Evolutionary conservation across 106 monocot species (phyloP).

Genomic region (Dioscorea alata): DNA sequence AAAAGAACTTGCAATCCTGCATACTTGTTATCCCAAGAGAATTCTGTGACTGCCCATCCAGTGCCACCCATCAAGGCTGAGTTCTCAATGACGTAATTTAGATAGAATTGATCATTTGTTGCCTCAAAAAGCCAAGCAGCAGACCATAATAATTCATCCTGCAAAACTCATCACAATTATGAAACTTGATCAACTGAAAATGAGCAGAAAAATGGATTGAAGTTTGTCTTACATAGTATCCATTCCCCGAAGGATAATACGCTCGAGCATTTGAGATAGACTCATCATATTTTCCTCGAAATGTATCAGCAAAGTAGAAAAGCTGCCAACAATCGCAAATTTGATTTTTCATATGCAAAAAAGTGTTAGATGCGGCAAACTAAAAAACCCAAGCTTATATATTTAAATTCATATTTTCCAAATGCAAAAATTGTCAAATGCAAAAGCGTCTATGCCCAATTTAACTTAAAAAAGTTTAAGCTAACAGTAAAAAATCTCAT

Average conservation of each 20-base stretch:
- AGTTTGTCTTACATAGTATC: conserved; percentile 45
- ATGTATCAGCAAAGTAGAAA: conserved; percentile 83
- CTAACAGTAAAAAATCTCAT: too few species aligned
- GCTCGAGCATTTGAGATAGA: conserved; percentile 35
- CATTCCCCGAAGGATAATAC: conserved; percentile 58
- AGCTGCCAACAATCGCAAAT: conserved; percentile 28
- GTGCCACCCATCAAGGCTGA: conserved; percentile 53
- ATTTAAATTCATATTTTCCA: neutral
- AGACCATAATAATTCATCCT: conserved; percentile 97
- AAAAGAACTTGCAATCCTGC: conserved; percentile 85
- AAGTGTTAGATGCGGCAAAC: too few species aligned
- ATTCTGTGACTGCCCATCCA: conserved; percentile 70
- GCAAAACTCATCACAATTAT: neutral
- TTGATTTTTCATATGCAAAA: neutral
- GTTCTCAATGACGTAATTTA: conserved; percentile 66
- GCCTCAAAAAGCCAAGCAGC: conserved; percentile 88
- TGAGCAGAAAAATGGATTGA: too few species aligned
- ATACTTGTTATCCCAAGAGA: conserved; percentile 98
- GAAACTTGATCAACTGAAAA: too few species aligned
- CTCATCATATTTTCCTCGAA: conserved; percentile 66
- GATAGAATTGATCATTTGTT: conserved; percentile 62
- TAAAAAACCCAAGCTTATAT: neutral
- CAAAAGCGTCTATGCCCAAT: too few species aligned
- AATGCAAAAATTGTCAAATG: too few species aligned
- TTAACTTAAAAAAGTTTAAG: too few species aligned